Evolutionary conservation across 805 yeast genomes (phyloP), one percentile per base, ranked within the genome.

Genomic region (Priceomyces fermenticarens): DNA sequence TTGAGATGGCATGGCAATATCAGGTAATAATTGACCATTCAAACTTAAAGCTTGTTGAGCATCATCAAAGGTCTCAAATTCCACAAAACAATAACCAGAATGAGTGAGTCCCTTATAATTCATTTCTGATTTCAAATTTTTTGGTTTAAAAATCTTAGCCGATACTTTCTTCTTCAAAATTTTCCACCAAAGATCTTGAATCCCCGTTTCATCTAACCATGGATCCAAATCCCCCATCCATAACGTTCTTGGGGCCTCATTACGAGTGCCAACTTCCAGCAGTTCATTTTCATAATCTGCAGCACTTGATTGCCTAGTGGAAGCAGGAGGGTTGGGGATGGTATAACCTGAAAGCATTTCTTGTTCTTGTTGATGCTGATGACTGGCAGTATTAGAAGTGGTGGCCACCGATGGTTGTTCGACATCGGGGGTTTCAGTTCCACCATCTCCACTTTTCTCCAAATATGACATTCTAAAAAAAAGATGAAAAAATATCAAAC

Each of bases 141-240:
- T 70, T 16, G 64, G 78, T 45, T 78, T 78, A 44, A 85, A 85
- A 30, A 85, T 67, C 59, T 85, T 85, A 23, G 83, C 89, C 23
- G 68, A 60, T 20, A 85, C 91, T 25, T 67, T 57, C 49, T 76
- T 78, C 40, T 75, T 72, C 38, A 80, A 52, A 17, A 75, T 63
- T 25, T 69, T 68, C 88, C 89, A 84, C 59, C 87, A 68, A 35
- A 78, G 65, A 37, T 72, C 68, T 20, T 57, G 60, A 36, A 70
- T 66, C 3, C 79, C 78, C 3, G 64, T 68, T 56, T 85, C 93
- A 55, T 83, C 88, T 53, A 84, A 77, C 78, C 84, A 78, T 1
- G 91, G 88, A 55, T 85, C 91, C 49, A 85, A 66, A 60, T 85
- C 93, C 9, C 95, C 95, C 95, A 85, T 85, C 95, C 95, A 85